A percentile compares a stretch with the other conserved stretches of the same genome.
Evolutionary conservation across 2,329 filamentous ascomycete genomes (phyloP).

Genomic region (Nemania serpens): DNA sequence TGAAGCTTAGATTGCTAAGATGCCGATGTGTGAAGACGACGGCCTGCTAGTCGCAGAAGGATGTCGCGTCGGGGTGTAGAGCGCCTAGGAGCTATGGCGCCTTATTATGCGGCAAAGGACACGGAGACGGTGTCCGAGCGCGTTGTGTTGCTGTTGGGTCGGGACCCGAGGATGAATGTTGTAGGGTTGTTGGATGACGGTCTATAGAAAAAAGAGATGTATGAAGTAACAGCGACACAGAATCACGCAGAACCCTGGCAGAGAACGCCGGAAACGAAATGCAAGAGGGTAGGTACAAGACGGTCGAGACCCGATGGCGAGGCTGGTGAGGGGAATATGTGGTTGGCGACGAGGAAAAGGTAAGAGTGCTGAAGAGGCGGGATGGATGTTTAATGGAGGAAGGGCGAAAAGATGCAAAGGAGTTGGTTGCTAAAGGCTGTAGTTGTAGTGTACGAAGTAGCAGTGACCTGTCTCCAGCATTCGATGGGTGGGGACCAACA

Average conservation of each 20-base stretch:
- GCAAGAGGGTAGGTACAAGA: background rate
- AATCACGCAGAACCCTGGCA: conserved; percentile 17
- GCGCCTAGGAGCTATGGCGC: conserved; percentile 8
- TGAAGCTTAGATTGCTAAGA: background rate
- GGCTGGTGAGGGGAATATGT: background rate
- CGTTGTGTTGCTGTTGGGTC: conserved; percentile 18
- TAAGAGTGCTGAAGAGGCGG: conserved; percentile 16
- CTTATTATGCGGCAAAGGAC: background rate
- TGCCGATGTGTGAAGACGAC: background rate
- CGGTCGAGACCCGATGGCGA: background rate
- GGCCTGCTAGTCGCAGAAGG: background rate
- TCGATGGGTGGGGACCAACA: conserved; percentile 7
- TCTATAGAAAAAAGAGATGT: conserved; percentile 27
- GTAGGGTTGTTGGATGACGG: conserved; percentile 31
- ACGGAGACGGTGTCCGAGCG: conserved; percentile 16
- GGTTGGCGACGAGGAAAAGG: conserved; percentile 16
- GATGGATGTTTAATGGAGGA: conserved; percentile 20
- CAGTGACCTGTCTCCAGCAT: conserved; percentile 16
- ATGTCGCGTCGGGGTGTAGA: conserved; percentile 6
- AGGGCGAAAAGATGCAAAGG: conserved; percentile 39
- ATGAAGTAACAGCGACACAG: background rate
- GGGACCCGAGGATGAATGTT: background rate
- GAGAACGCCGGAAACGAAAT: conserved; percentile 17
- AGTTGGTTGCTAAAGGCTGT: conserved; percentile 28
- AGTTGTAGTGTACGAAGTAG: background rate